phyloP scores from a whole-genome alignment of 2,329 filamentous ascomycete genomes.

The Cladophialophora exuberans region DNA sequence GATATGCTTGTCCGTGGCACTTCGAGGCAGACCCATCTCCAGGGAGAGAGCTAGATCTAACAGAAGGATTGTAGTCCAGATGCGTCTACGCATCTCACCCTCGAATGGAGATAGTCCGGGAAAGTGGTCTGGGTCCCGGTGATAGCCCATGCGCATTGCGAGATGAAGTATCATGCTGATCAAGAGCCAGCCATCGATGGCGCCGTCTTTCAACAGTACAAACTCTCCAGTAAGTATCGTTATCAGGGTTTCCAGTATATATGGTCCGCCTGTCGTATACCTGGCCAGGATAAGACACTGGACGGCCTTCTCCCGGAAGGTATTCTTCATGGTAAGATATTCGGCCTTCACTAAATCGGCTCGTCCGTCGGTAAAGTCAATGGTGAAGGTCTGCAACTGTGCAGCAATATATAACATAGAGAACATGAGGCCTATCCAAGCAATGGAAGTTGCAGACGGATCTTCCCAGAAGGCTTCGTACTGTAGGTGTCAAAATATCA shows the following conservation, averaged over 20 bases:
- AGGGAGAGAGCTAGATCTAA: slow-evolving; percentile 64
- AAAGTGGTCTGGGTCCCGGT: slow-evolving; percentile 60
- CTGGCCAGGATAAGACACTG: slow-evolving; percentile 60
- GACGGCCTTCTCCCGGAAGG: slow-evolving; percentile 43
- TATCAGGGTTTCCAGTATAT: slow-evolving; percentile 59
- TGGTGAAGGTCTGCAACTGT: slow-evolving; percentile 35
- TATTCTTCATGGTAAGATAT: slow-evolving; percentile 34
- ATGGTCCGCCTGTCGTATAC: slow-evolving; percentile 56
- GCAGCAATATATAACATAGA: slow-evolving; percentile 41
- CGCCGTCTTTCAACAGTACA: slow-evolving; percentile 55
- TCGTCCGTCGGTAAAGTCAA: slow-evolving; percentile 32
- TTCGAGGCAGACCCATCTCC: slow-evolving; percentile 65
- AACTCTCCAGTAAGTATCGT: slow-evolving; percentile 60
- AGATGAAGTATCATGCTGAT: slow-evolving; percentile 59
- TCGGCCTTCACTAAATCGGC: slow-evolving; percentile 33
- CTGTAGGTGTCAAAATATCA: slow-evolving; percentile 39
- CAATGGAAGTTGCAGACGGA: slow-evolving; percentile 41
- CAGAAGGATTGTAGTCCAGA: slow-evolving; percentile 50
- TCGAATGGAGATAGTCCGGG: slow-evolving; percentile 57
- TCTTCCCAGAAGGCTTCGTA: slow-evolving; percentile 50
- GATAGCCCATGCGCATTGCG: slow-evolving; percentile 64
- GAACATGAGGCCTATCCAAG: slow-evolving; percentile 52
- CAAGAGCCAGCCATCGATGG: slow-evolving; percentile 58
- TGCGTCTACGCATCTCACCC: slow-evolving; percentile 56
- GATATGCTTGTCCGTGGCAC: slow-evolving; percentile 61